These are phyloP conservation scores for Bipolaris oryzae DNA, from an alignment of 2,329 filamentous ascomycete genomes.

Conservation along the genomic window DNA sequence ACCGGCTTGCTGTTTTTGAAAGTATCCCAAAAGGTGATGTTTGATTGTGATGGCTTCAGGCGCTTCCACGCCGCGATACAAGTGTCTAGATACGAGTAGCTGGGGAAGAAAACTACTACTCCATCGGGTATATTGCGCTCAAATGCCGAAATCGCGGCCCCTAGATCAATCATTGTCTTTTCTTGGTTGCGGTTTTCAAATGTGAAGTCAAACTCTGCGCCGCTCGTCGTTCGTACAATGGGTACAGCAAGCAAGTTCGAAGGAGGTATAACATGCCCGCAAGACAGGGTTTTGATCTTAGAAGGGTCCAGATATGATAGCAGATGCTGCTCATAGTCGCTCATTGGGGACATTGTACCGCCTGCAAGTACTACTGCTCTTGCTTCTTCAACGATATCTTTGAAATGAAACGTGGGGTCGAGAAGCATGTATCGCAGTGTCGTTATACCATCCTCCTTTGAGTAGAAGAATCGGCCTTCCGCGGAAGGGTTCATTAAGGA, in stretches of 20 bases:
- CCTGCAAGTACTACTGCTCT: constrained; percentile 89
- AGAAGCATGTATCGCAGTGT: constrained; percentile 84
- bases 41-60: constrained; percentile 8
- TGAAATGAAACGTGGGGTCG: constrained; percentile 90
- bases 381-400: constrained; percentile 81
- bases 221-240: constrained; percentile 58
- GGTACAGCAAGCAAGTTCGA: constrained; percentile 81
- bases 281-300: constrained; percentile 81
- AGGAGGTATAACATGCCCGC: constrained; percentile 88
- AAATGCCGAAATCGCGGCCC: constrained; percentile 72
- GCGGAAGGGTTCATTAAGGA: constrained; percentile 84
- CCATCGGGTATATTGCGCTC: constrained; percentile 82
- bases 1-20: constrained; percentile 64
- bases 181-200: constrained; percentile 76
- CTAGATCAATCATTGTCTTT: constrained; percentile 74
- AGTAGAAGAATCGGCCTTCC: constrained; percentile 67
- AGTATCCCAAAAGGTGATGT: constrained; percentile 58
- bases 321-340: constrained; percentile 84
- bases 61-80: constrained; percentile 59
- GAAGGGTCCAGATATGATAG: constrained; percentile 73
- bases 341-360: constrained; percentile 96
- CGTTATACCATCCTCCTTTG: constrained; percentile 56
- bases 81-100: constrained; percentile 85
- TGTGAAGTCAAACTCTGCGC: constrained; percentile 79
- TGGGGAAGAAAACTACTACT: constrained; percentile 93